phyloP scores from a whole-genome alignment of 176 grass and related monocot species.

The Oryza australiensis region DNA sequence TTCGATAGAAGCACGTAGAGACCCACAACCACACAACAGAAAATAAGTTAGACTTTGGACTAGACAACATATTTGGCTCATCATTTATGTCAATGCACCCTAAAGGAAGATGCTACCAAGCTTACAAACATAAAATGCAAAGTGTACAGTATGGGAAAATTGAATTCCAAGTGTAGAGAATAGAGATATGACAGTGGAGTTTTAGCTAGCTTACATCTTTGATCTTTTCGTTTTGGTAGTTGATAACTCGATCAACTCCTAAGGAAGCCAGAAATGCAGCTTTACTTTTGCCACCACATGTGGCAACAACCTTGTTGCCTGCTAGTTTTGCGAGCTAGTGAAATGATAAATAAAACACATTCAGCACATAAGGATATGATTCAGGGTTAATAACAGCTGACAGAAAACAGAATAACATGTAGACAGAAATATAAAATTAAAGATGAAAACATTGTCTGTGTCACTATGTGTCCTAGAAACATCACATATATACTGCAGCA shows the following conservation, averaged over 20 bases:
- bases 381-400: neutral
- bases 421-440: slow-evolving; percentile 18
- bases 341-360: slow-evolving; percentile 28
- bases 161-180: slow-evolving; percentile 3
- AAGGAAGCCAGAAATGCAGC: slow-evolving; percentile 80
- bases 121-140: neutral
- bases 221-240: slow-evolving; percentile 86
- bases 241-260: slow-evolving; percentile 90
- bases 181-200: slow-evolving; percentile 26
- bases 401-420: slow-evolving; percentile 22
- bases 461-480: slow-evolving; percentile 11
- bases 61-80: neutral
- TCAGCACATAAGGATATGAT: slow-evolving; percentile 22
- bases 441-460: slow-evolving; percentile 18
- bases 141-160: neutral
- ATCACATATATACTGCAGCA: neutral
- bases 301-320: slow-evolving; percentile 98
- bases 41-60: neutral
- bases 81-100: slow-evolving; percentile 5
- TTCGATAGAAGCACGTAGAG: neutral
- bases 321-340: slow-evolving; percentile 85
- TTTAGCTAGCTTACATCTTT: slow-evolving; percentile 66
- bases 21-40: neutral
- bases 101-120: slow-evolving; percentile 16
- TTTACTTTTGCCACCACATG: slow-evolving; percentile 93